phyloP scores from a whole-genome alignment of 768 basidiomycete genomes.

The Psilocybe azurescens region DNA sequence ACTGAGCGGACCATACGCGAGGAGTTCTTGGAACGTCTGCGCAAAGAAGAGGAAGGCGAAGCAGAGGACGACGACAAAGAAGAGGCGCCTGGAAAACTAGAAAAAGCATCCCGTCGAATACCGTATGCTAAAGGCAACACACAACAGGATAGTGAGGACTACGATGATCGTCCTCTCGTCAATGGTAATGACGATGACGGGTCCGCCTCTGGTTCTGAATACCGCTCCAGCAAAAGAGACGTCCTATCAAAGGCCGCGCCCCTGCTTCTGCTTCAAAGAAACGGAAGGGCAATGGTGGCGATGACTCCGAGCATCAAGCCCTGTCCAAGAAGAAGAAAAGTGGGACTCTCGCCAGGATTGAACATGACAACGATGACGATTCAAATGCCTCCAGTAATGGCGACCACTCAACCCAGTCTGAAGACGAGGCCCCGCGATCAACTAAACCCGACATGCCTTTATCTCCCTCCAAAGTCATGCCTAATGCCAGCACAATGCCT shows the following conservation, averaged over 20 bases:
- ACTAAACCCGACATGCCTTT: slow-evolving; percentile 10
- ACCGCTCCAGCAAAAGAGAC: slow-evolving; percentile 24
- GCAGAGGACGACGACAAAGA: slow-evolving; percentile 14
- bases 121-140: slow-evolving; percentile 9
- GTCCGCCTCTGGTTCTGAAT: slow-evolving; percentile 29
- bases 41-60: slow-evolving; percentile 5
- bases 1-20: background rate
- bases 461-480: slow-evolving; percentile 20
- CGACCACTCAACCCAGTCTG: slow-evolving; percentile 25
- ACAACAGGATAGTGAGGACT: slow-evolving; percentile 18
- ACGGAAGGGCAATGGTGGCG: slow-evolving; percentile 23
- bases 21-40: background rate
- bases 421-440: slow-evolving; percentile 18
- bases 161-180: slow-evolving; percentile 14
- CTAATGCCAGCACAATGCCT: slow-evolving; percentile 2
- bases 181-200: slow-evolving; percentile 22
- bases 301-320: slow-evolving; percentile 21
- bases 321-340: slow-evolving; percentile 21
- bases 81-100: slow-evolving; percentile 13
- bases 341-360: slow-evolving; percentile 9
- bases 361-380: slow-evolving; percentile 5
- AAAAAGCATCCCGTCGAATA: slow-evolving; percentile 17
- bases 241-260: slow-evolving; percentile 19
- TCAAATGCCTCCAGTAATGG: slow-evolving; percentile 18
- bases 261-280: slow-evolving; percentile 21